These are phyloP conservation scores for Kodamaea kakaduensis DNA, from an alignment of 805 yeast genomes.

Conservation along the genomic window DNA sequence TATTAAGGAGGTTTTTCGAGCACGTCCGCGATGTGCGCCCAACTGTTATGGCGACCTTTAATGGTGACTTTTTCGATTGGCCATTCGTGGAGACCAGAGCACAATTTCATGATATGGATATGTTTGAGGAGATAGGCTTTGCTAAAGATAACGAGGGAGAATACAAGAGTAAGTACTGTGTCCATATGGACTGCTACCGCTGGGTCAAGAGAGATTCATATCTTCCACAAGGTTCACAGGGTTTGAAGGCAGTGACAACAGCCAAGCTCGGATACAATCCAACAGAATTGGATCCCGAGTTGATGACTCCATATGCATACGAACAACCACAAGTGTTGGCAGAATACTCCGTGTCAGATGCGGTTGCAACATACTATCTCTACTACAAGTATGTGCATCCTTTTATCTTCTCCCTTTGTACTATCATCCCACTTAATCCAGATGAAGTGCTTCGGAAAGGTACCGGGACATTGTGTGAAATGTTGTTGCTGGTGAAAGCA, in stretches of 20 bases:
- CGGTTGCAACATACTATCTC: conserved; percentile 95
- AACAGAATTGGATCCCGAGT: conserved; percentile 92
- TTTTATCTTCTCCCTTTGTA: conserved; percentile 90
- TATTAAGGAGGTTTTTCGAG: conserved; percentile 76
- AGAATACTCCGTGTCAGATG: conserved; percentile 98
- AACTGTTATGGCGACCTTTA: conserved; percentile 95
- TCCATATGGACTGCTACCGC: conserved; percentile 94
- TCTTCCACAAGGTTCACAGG: conserved; percentile 97
- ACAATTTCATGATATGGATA: conserved; percentile 73
- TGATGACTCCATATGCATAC: conserved; percentile 96
- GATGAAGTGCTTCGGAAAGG: conserved; percentile 96
- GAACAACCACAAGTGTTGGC: conserved; percentile 90
- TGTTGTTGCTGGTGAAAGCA: conserved; percentile 96
- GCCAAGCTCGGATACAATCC: conserved; percentile 96
- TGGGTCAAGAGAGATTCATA: conserved; percentile 99
- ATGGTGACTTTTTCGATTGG: conserved; percentile 99
- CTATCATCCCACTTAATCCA: conserved; percentile 92
- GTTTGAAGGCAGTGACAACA: conserved; percentile 95
- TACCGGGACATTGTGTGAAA: conserved; percentile 97
- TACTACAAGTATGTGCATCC: conserved; percentile 98
- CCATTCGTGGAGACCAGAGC: conserved; percentile 94
- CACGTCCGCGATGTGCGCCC: conserved; percentile 87
- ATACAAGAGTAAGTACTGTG: conserved; percentile 87
- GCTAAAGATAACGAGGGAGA: conserved; percentile 86
- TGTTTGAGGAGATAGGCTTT: conserved; percentile 93